Conservation (phyloP, 1,284 basidiomycete genomes). For the Pyrrhoderma lamaoense region DNA sequence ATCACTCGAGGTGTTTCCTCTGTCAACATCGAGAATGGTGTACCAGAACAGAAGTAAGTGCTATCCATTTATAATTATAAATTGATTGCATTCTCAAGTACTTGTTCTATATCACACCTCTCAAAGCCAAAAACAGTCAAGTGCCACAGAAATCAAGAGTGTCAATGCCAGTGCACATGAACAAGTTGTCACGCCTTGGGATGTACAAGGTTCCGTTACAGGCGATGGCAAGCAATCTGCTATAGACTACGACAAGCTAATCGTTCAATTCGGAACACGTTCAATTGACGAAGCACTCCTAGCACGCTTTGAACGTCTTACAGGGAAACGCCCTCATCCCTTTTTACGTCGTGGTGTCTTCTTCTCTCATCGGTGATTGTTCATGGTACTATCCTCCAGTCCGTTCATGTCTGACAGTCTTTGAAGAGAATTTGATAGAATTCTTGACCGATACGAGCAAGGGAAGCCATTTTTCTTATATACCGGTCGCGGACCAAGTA, state of each 20-base stretch:
- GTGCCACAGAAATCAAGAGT: too few relatives aligned
- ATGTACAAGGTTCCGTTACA: conserved; percentile 90
- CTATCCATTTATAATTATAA: background rate
- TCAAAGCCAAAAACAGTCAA: background rate
- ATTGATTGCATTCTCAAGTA: too few relatives aligned
- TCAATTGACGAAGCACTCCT: conserved; percentile 74
- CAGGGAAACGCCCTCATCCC: conserved; percentile 87
- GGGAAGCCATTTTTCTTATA: conserved; percentile 98
- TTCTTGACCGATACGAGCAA: conserved; percentile 93
- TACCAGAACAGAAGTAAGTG: conserved; percentile 13
- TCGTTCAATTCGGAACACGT: conserved; percentile 91
- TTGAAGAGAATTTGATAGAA: conserved; percentile 85
- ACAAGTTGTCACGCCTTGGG: conserved; percentile 96
- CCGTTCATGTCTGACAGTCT: background rate
- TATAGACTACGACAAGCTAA: conserved; percentile 95
- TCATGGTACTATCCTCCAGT: too few relatives aligned
- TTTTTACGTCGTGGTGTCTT: conserved; percentile 91
- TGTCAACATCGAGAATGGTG: background rate
- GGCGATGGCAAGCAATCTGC: conserved; percentile 84
- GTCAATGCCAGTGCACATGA: conserved; percentile 34
- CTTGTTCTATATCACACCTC: background rate
- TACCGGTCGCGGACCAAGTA: conserved; percentile 94
- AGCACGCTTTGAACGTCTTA: conserved; percentile 86
- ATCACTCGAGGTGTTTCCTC: background rate
- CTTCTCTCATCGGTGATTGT: conserved; percentile 88